Conservation (phyloP, 768 basidiomycete species). For the Termitomyces sp. region DNA sequence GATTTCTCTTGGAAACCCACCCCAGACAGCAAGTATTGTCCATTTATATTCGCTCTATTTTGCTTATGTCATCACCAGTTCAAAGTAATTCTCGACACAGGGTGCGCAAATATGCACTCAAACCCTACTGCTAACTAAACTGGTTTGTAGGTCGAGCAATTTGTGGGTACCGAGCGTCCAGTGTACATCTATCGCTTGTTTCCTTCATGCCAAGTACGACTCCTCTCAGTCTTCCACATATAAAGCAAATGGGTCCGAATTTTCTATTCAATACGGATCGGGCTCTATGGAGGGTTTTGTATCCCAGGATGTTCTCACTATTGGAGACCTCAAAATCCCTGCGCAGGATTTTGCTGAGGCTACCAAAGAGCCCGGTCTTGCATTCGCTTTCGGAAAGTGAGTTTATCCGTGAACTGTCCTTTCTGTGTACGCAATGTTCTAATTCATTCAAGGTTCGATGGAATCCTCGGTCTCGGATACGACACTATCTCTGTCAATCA, state of each 20-base stretch:
- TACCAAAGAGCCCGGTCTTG: conserved; percentile 91
- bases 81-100: conserved; percentile 94
- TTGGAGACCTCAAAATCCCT: conserved; percentile 78
- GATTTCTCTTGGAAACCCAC: conserved; percentile 77
- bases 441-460: conserved; percentile 67
- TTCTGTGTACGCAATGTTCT: background rate
- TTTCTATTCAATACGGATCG: conserved; percentile 91
- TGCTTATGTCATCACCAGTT: conserved; percentile 42
- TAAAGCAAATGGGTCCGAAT: conserved; percentile 84
- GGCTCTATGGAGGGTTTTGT: conserved; percentile 97
- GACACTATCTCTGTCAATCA: conserved; percentile 94
- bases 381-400: conserved; percentile 94
- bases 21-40: conserved; percentile 58
- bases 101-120: conserved; percentile 31
- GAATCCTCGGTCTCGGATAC: conserved; percentile 90
- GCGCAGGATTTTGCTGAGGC: conserved; percentile 92
- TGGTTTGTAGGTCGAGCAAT: conserved; percentile 73
- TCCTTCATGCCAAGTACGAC: conserved; percentile 93
- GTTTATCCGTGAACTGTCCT: conserved; percentile 22
- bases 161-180: conserved; percentile 85
- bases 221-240: conserved; percentile 72
- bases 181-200: conserved; percentile 89
- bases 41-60: background rate
- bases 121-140: background rate
- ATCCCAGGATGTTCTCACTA: conserved; percentile 72